Base-by-base conservation (phyloP, 345 rosid genomes). In the Capsella bursapastoris region DNA sequence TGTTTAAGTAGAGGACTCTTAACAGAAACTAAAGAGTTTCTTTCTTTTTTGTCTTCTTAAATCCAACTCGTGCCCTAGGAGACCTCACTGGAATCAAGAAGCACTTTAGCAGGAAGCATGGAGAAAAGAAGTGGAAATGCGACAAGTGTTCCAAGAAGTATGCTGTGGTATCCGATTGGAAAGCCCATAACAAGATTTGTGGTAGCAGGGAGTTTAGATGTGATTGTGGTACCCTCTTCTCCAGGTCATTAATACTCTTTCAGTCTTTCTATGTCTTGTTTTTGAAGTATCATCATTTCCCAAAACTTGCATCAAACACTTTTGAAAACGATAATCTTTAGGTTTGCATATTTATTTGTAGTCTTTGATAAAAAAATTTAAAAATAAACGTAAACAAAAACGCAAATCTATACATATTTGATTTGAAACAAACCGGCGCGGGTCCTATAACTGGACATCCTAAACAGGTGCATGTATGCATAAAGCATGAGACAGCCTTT, bases 121-220 rank as follows among this genome's bases (percentile, higher is more conserved):
- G 96, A 3, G 96, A 90, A 77, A 90, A 90, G 88, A 90, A 90
- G 77, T 90, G 89, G 92, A 85, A 90, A 78, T 90, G 96, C 55
- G 91, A 84, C 22, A 92, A 87, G 77, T 92, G 97, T 80, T 88
- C 93, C 3, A 92, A 92, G 83, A 81, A 76, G 73, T 92, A 92
- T 58, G 97, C 97, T 12, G 97, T 92, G 62, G 86, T 84, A 70
- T 92, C 97, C 7, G 97, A 92, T 78, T 92, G 96, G 94, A 92
- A 92, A 85, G 97, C 96, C 78, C 97, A 92, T 66, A 85, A 83
- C 74, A 92, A 92, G 73, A 86, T 86, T 73, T 92, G 97, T 80
- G 97, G 97, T 83, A 92, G 90, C 22, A 85, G 83, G 27, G 96
- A 90, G 77, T 92, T 86, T 58, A 78, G 93, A 82, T 92, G 97